phyloP scores from a whole-genome alignment of 2,329 filamentous ascomycete genomes.

The Diaporthe nobilis region DNA sequence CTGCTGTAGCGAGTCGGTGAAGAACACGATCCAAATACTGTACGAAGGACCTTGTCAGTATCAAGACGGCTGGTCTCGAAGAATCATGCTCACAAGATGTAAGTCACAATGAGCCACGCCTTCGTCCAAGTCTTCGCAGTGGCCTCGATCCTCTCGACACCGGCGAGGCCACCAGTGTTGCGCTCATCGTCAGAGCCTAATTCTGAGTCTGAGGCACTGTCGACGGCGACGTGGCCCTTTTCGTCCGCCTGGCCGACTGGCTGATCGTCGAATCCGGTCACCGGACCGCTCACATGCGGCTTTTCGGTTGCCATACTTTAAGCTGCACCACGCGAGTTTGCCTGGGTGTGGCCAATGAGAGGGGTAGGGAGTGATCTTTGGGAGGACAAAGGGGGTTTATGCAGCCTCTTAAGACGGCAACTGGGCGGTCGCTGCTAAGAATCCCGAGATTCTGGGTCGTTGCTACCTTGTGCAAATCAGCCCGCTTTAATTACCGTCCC shows the following conservation, averaged over 20 bases:
- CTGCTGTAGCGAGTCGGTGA: slow-evolving; percentile 38
- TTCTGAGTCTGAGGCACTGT: slow-evolving; percentile 5
- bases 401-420: neutral
- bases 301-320: slow-evolving; percentile 9
- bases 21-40: slow-evolving; percentile 32
- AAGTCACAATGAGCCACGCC: slow-evolving; percentile 58
- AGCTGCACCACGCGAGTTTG: neutral
- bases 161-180: slow-evolving; percentile 53
- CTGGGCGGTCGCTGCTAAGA: neutral
- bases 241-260: neutral
- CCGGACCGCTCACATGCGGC: neutral
- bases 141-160: slow-evolving; percentile 64
- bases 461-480: neutral
- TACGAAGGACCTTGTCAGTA: neutral
- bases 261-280: neutral
- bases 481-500: neutral
- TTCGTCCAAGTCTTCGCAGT: slow-evolving; percentile 60
- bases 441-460: neutral
- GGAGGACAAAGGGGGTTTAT: neutral
- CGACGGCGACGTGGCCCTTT: slow-evolving; percentile 3
- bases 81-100: slow-evolving; percentile 55
- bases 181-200: neutral
- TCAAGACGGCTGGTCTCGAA: neutral
- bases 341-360: neutral
- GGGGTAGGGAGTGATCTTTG: neutral